Evolutionary conservation across 164 flowering plant species (phyloP), one percentile per base, ranked within the genome.

Genomic region (Pachysandra terminalis): DNA sequence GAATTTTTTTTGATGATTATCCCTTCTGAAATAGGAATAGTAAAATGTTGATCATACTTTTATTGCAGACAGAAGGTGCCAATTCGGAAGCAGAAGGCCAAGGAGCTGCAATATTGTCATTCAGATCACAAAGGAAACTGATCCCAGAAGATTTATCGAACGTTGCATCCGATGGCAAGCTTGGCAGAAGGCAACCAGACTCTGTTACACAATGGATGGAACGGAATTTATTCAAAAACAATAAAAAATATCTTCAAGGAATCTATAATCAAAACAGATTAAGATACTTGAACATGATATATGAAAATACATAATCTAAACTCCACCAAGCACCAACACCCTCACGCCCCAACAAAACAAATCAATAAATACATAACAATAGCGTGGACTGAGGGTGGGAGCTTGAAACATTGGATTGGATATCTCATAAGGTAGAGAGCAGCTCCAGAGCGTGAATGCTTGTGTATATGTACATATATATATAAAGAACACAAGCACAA

Each of bases 61-160:
- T 89, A 55, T 88, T 95, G 88, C 99, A 95, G 58, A 93, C 83
- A 66, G 96, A 85, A 71, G 84, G 48, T 25, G 97, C 66, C 70
- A 79, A 64, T 71, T 78, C 88, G 73, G 79, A 63, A 10, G 83
- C 28, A 60, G 87, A 81, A 12, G 97, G 91, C 99, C 99, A 95
- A 60, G 94, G 91, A 73, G 99, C 97, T 21, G 97, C 94, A 78
- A 95, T 92, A 76, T 95, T 89, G 81, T 95, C 99, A 74, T 95
- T 95, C 77, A 95, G 79, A 79, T 95, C 99, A 67, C 99, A 95
- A 59, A 85, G 80, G 78, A 95, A 95, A 77, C 91, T 87, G 67
- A 92, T 73, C 68, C 97, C 97, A 17, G 93, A 68, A 59, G 71
- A 69, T 40, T 70, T 56, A 80, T 91, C 98, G 56, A 92, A 82